Evolutionary conservation across 2,329 filamentous ascomycete genomes (phyloP).

Genomic region (Trichoderma sp.): DNA sequence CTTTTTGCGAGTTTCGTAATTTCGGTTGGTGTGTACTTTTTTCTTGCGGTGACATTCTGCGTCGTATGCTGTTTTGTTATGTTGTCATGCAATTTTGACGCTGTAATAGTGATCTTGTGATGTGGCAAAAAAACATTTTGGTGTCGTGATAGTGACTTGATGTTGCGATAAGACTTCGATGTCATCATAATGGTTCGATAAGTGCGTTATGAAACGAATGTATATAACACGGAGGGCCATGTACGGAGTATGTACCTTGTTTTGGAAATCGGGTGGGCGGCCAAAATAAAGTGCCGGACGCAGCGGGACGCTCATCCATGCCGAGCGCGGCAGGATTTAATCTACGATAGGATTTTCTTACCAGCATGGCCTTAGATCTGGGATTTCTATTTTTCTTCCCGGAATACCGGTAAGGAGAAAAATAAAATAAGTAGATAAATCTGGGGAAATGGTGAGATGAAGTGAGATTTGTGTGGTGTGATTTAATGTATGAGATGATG

Average conservation of each 20-base stretch:
- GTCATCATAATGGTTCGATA: neutral
- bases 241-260: neutral
- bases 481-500: neutral
- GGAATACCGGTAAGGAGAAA: neutral
- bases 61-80: neutral
- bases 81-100: neutral
- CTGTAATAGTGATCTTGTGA: too few relatives aligned
- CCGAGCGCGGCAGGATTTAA: neutral
- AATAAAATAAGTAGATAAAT: neutral
- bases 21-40: neutral
- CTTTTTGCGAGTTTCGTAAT: neutral
- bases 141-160: neutral
- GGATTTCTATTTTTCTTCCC: neutral
- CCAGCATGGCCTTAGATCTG: neutral
- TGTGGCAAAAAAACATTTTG: neutral
- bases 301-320: neutral
- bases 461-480: neutral
- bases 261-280: neutral
- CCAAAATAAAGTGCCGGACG: neutral
- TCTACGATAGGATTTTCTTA: neutral
- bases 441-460: neutral
- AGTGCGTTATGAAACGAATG: neutral
- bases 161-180: neutral
- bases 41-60: neutral
- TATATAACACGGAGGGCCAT: neutral